Percentiles rank a stretch among this genome's conserved stretches.
Conservation (phyloP, 768 basidiomycete genomes). For the Gymnopilus dilepis region DNA sequence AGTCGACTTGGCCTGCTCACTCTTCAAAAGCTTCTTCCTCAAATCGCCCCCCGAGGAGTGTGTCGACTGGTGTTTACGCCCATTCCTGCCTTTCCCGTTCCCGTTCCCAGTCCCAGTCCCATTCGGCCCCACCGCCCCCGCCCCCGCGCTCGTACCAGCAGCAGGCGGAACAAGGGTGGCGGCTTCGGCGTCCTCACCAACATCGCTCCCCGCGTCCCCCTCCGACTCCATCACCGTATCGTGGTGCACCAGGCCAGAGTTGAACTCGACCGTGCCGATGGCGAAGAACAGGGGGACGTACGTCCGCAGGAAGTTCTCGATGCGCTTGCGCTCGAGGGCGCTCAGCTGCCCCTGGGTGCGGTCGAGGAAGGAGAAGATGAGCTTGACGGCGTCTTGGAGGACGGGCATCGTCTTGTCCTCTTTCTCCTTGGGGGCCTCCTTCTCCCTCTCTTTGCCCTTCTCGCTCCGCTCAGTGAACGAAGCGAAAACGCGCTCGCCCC, state of each 20-base stretch:
- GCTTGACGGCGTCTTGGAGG: slow-evolving; percentile 86
- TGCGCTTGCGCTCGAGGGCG: slow-evolving; percentile 73
- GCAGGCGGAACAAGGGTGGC: neutral
- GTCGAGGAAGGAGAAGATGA: slow-evolving; percentile 90
- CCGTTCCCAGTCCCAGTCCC: too few species aligned
- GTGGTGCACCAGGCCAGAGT: slow-evolving; percentile 67
- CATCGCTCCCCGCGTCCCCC: slow-evolving; percentile 48
- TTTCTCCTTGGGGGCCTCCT: neutral
- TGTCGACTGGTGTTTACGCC: slow-evolving; percentile 32
- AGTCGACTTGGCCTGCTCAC: slow-evolving; percentile 77
- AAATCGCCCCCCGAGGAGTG: slow-evolving; percentile 57
- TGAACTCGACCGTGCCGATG: slow-evolving; percentile 72
- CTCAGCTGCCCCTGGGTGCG: slow-evolving; percentile 80
- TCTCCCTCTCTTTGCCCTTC: neutral
- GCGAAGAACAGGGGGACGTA: slow-evolving; percentile 81
- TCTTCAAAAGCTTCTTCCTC: slow-evolving; percentile 81
- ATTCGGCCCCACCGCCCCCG: slow-evolving; percentile 31
- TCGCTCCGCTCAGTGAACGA: neutral
- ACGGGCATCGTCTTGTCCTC: slow-evolving; percentile 31
- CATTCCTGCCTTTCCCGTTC: slow-evolving; percentile 36
- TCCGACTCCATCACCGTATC: slow-evolving; percentile 47
- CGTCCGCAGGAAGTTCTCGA: slow-evolving; percentile 82
- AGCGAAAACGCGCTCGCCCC: neutral
- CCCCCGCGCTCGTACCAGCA: slow-evolving; percentile 14
- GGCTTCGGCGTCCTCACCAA: slow-evolving; percentile 27